Conservation (phyloP, 2,329 filamentous ascomycete species). For the Arthrobotrys megalospora region DNA sequence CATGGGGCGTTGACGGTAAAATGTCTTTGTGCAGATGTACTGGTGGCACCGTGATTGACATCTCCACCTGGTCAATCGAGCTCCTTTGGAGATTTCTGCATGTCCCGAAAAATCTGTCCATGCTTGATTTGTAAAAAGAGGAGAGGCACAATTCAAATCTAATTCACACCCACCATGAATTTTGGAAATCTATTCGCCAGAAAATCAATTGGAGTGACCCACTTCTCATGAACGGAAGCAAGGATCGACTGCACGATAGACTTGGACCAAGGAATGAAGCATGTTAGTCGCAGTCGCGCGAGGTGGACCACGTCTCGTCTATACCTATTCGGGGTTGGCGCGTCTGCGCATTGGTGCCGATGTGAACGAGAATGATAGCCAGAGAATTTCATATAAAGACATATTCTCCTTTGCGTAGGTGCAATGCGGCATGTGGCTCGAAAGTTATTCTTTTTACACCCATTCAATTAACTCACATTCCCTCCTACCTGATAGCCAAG, state of each 20-base stretch:
- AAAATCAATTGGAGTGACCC: slow-evolving; percentile 35
- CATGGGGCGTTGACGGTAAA: slow-evolving; percentile 31
- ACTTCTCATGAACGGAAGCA: slow-evolving; percentile 22
- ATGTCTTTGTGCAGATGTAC: slow-evolving; percentile 40
- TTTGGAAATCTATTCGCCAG: slow-evolving; percentile 37
- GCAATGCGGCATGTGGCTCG: slow-evolving; percentile 30
- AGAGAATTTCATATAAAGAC: slow-evolving; percentile 54
- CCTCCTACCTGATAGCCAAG: slow-evolving; percentile 27
- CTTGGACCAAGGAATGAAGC: slow-evolving; percentile 41
- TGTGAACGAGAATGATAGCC: slow-evolving; percentile 40
- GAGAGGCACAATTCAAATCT: slow-evolving; percentile 7
- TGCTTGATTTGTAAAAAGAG: slow-evolving; percentile 36
- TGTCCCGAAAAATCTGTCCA: slow-evolving; percentile 27
- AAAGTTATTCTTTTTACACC: slow-evolving; percentile 15
- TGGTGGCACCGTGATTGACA: slow-evolving; percentile 38
- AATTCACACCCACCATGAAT: slow-evolving; percentile 25
- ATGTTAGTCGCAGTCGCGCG: slow-evolving; percentile 28
- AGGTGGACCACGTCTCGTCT: slow-evolving; percentile 24
- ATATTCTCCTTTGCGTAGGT: slow-evolving; percentile 49
- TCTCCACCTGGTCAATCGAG: slow-evolving; percentile 40
- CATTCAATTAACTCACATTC: slow-evolving; percentile 13
- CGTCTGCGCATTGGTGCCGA: slow-evolving; percentile 33
- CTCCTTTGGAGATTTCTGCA: slow-evolving; percentile 40
- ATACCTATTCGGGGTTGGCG: slow-evolving; percentile 58
- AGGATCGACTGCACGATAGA: slow-evolving; percentile 51